These are phyloP conservation scores for Pestalotiopsis sp. DNA, from an alignment of 2,329 filamentous ascomycete genomes.

Conservation along the genomic window DNA sequence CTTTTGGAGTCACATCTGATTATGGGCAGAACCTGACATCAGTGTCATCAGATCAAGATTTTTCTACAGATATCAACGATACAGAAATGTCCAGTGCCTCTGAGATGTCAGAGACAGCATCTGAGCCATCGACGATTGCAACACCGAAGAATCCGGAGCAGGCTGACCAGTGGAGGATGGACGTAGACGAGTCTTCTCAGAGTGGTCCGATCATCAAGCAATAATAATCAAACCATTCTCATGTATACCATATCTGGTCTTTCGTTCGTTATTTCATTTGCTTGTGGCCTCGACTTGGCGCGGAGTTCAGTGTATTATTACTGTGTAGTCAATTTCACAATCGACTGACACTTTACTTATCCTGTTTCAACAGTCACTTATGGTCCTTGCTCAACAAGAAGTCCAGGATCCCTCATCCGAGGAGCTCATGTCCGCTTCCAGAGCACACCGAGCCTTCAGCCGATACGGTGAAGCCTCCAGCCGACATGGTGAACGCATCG, in stretches of 20 bases:
- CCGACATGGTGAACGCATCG: too few relatives aligned
- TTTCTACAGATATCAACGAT: not conserved
- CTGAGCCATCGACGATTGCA: not conserved
- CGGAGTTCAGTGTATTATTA: not conserved
- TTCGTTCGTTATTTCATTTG: not conserved
- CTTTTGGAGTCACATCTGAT: slow-evolving; percentile 41
- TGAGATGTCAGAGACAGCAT: not conserved
- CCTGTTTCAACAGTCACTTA: not conserved
- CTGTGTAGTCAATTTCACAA: not conserved
- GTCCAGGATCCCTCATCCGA: not conserved
- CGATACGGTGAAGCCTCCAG: too few relatives aligned
- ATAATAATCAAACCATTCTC: not conserved
- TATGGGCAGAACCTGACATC: slow-evolving; percentile 39
- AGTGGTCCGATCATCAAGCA: not conserved
- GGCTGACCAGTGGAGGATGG: not conserved
- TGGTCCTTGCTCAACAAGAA: not conserved
- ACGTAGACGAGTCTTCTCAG: not conserved
- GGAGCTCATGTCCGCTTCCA: too few relatives aligned
- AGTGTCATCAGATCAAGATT: not conserved
- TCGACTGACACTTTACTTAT: not conserved
- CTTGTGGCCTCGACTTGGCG: not conserved
- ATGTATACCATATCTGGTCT: not conserved
- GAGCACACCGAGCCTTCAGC: too few relatives aligned
- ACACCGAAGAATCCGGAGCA: not conserved
- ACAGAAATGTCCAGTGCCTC: slow-evolving; percentile 1